These are phyloP conservation scores for Auriscalpium vulgare DNA, from an alignment of 768 basidiomycete genomes.

Conservation along the genomic window DNA sequence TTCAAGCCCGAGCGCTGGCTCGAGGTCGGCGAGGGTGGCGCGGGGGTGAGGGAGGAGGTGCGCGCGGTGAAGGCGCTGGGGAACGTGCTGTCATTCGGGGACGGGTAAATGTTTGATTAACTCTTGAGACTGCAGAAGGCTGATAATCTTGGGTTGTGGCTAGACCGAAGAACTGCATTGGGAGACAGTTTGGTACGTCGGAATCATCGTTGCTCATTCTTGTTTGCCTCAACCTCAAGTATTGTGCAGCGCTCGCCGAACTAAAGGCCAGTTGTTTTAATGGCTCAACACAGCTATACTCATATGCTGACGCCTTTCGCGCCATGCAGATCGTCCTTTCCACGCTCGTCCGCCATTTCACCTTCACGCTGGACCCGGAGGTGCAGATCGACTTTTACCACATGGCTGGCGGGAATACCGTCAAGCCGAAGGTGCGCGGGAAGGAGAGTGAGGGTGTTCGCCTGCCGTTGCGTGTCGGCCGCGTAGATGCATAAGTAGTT, in stretches of 20 bases:
- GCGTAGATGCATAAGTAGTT: neutral
- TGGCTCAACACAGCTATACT: too few relatives aligned
- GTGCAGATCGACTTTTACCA: conserved; percentile 11
- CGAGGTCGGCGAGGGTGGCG: neutral
- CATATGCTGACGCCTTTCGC: too few relatives aligned
- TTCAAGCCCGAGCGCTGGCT: conserved; percentile 18
- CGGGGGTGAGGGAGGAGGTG: neutral
- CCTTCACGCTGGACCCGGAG: conserved; percentile 1
- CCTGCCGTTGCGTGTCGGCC: conserved; percentile 2
- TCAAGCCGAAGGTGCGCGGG: conserved; percentile 13
- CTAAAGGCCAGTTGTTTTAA: neutral
- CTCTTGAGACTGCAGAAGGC: too few relatives aligned
- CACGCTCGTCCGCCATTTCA: conserved; percentile 1
- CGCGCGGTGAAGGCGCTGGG: conserved; percentile 1
- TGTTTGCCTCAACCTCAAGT: neutral
- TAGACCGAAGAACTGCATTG: conserved; percentile 11
- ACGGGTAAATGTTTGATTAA: neutral
- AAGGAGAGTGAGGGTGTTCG: conserved; percentile 11
- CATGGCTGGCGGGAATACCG: conserved; percentile 11
- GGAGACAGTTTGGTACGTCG: conserved; percentile 4
- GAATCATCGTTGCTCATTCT: neutral
- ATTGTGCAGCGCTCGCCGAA: conserved; percentile 5
- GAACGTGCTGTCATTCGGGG: conserved; percentile 10
- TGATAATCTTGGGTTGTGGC: too few relatives aligned
- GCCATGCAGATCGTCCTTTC: conserved; percentile 5